Conservation (phyloP, 1,139 yeast genomes). For the Williopsis jadinii region DNA sequence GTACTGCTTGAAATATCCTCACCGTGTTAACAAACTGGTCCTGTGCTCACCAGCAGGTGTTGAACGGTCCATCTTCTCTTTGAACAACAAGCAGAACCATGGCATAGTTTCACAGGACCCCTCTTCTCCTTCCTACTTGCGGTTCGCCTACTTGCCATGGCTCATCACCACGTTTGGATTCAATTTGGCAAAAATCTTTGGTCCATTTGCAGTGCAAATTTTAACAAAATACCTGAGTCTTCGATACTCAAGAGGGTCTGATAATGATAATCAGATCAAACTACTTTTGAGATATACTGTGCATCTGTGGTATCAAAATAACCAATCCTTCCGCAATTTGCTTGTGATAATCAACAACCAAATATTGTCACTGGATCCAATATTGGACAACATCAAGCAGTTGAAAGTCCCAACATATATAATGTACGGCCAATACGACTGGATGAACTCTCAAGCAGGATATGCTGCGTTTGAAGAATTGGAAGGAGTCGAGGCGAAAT, state of each 20-base stretch:
- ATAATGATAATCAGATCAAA: conserved; percentile 21
- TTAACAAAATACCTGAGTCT: conserved; percentile 47
- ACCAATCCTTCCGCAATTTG: conserved; percentile 13
- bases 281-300: conserved; percentile 22
- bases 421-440: conserved; percentile 77
- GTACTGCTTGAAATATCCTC: conserved; percentile 67
- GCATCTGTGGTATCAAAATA: conserved; percentile 21
- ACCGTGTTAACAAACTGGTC: conserved; percentile 52
- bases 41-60: conserved; percentile 90
- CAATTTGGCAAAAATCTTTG: conserved; percentile 42
- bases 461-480: conserved; percentile 23
- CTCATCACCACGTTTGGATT: conserved; percentile 29
- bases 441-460: conserved; percentile 82
- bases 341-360: conserved; percentile 15
- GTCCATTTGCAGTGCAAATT: conserved; percentile 54
- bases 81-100: conserved; percentile 34
- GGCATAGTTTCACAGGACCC: conserved; percentile 12
- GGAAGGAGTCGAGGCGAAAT: conserved; percentile 23
- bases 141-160: conserved; percentile 23
- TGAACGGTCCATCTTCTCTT: conserved; percentile 61
- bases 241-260: conserved; percentile 33
- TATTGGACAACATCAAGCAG: conserved; percentile 51
- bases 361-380: conserved; percentile 67
- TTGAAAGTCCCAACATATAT: conserved; percentile 41
- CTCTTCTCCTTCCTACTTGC: conserved; percentile 14